Base-by-base conservation (phyloP, 306 rosid genomes). In the Quercus dentata region DNA sequence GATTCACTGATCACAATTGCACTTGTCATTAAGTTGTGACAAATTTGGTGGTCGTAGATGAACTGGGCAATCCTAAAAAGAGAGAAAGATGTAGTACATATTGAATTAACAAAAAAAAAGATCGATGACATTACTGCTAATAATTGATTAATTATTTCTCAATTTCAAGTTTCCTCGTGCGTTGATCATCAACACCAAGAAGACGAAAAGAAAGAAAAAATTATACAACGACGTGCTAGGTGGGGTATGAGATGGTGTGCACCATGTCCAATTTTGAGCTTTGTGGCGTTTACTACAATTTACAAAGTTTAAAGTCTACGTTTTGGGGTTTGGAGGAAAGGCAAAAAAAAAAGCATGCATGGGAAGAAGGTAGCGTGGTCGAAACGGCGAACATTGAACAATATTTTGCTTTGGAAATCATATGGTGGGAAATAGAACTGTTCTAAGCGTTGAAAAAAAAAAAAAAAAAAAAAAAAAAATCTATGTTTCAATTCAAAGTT, bases 321-420 rank as follows among this genome's bases (percentile, higher is more conserved):
- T 52, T 73, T 81, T 85, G 79, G 71, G 83, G 15, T 23, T 23
- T 59, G 89, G 81, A 33, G 72, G 85, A 79, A 69, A 65, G 54
- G 51, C 74, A n/a, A 35, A 58, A 15, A 69, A 69, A 15, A 0
- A 30, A 69, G 18, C n/a, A 59, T 75, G 88, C 81, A 57, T 85
- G 80, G 97, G 90, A 87, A 82, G 49, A 73, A 83, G 96, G 83
- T 21, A 86, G 82, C 98, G 97, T 92, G 89, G 90, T 91, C 86
- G 89, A 83, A 74, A 91, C 94, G 97, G 91, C 41, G 90, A 80
- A 80, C 85, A 74, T 19, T 49, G 54, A 49, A 49, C 54, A 12
- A 10, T 11, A 13, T 49, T 65, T 49, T 59, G 77, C 88, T 46
- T 89, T 85, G 94, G 91, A 89, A 86, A 81, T 87, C 65, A 80